These are phyloP conservation scores for Mesembryanthemum crystallinum DNA, from an alignment of 148 eudicot genomes.

Conservation along the genomic window DNA sequence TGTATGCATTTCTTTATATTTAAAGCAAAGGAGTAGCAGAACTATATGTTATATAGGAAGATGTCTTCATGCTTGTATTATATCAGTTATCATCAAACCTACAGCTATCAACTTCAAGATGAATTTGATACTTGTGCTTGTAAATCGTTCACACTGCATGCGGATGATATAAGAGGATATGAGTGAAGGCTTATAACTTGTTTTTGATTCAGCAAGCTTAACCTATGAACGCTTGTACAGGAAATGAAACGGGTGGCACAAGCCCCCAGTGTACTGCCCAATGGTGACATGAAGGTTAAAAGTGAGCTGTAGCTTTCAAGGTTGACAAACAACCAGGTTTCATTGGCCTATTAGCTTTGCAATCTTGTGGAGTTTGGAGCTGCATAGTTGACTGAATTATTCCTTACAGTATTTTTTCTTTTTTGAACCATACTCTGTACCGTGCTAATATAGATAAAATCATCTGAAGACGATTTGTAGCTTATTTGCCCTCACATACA, in stretches of 20 bases:
- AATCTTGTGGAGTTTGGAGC: not conserved
- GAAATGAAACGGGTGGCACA: constrained; percentile 59
- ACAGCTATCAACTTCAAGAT: not conserved
- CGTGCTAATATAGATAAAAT: not conserved
- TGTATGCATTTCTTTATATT: not conserved
- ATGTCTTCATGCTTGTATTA: too few species aligned
- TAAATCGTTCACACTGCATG: too few species aligned
- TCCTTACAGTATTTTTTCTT: too few species aligned
- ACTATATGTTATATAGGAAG: too few species aligned
- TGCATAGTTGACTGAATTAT: not conserved
- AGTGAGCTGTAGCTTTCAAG: constrained; percentile 38
- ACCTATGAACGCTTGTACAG: constrained; percentile 33
- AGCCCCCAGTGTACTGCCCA: constrained; percentile 56
- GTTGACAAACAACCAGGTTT: constrained; percentile 4
- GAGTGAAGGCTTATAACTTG: not conserved
- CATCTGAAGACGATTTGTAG: not conserved
- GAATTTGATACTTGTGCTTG: not conserved
- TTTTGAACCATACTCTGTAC: not conserved
- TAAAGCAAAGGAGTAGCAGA: not conserved
- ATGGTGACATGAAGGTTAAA: constrained; percentile 69
- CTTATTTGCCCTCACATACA: not conserved
- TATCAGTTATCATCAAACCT: not conserved
- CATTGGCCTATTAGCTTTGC: not conserved
- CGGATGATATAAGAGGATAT: too few species aligned
- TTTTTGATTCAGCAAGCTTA: not conserved